phyloP scores from a whole-genome alignment of 73 alveolate genomes.

The Uronychia setigera region DNA sequence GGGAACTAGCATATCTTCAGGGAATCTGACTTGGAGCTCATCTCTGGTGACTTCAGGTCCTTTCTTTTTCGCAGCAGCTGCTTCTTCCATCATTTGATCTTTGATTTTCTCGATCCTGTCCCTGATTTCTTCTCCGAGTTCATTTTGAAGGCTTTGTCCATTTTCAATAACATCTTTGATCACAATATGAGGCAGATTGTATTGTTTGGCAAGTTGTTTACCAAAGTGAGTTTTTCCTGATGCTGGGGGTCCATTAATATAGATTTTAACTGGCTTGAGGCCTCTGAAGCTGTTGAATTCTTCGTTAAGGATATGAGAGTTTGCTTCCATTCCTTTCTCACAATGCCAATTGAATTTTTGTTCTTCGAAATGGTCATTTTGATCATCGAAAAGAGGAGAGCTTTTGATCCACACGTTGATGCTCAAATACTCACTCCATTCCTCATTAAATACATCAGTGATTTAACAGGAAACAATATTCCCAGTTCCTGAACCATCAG shows the following conservation, averaged over 20 bases:
- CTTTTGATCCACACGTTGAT: slow-evolving; percentile 63
- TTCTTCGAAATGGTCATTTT: slow-evolving; percentile 42
- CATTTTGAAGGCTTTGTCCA: slow-evolving; percentile 67
- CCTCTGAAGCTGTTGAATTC: slow-evolving; percentile 86
- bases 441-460: slow-evolving; percentile 52
- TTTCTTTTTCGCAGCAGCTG: slow-evolving; percentile 71
- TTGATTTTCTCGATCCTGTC: slow-evolving; percentile 62
- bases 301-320: slow-evolving; percentile 59
- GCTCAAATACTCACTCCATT: slow-evolving; percentile 64
- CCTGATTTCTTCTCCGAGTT: slow-evolving; percentile 77
- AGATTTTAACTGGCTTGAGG: slow-evolving; percentile 75
- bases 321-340: slow-evolving; percentile 66
- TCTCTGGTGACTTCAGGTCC: slow-evolving; percentile 79
- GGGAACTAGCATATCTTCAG: slow-evolving; percentile 73
- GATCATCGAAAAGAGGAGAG: slow-evolving; percentile 53
- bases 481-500: slow-evolving; percentile 94
- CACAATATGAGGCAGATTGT: slow-evolving; percentile 84
- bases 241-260: slow-evolving; percentile 93
- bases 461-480: slow-evolving; percentile 58
- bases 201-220: slow-evolving; percentile 68
- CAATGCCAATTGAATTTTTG: slow-evolving; percentile 70
- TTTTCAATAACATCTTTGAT: slow-evolving; percentile 69
- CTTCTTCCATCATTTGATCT: slow-evolving; percentile 74
- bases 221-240: slow-evolving; percentile 84
- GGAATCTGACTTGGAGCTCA: slow-evolving; percentile 72